phyloP scores from a whole-genome alignment of 257 asterid species.

The Nicotiana tabacum region DNA sequence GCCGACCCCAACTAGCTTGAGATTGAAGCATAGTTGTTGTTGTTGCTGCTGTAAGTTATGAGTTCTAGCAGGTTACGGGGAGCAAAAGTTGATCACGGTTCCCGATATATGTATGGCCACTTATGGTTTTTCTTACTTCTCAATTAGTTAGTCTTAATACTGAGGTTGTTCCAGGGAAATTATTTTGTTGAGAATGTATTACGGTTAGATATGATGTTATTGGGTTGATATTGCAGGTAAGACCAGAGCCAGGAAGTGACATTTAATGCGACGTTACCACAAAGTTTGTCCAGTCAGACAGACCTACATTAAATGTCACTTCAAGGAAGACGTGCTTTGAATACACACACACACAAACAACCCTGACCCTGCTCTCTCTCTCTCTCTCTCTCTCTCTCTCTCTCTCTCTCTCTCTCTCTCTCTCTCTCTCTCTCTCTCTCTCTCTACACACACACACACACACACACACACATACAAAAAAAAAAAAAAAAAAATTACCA shows the following conservation, averaged over 20 bases:
- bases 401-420: background rate
- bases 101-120: background rate
- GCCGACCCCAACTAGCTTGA: too few relatives aligned
- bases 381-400: background rate
- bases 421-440: background rate
- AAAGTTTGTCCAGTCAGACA: background rate
- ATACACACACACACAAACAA: background rate
- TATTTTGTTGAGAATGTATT: background rate
- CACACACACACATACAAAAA: background rate
- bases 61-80: background rate
- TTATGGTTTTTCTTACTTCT: background rate
- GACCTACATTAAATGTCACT: background rate
- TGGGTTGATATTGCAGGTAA: conserved; percentile 50
- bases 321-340: background rate
- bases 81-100: background rate
- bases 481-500: too few relatives aligned
- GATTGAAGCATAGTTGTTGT: too few relatives aligned
- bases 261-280: background rate
- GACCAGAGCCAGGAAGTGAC: conserved; percentile 58
- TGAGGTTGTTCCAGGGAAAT: background rate
- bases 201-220: conserved; percentile 6
- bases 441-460: background rate
- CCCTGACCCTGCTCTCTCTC: background rate
- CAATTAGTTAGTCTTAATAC: background rate
- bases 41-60: background rate